Base-by-base conservation (phyloP, 1,284 basidiomycete species). In the Phylloboletellus chloephorus region DNA sequence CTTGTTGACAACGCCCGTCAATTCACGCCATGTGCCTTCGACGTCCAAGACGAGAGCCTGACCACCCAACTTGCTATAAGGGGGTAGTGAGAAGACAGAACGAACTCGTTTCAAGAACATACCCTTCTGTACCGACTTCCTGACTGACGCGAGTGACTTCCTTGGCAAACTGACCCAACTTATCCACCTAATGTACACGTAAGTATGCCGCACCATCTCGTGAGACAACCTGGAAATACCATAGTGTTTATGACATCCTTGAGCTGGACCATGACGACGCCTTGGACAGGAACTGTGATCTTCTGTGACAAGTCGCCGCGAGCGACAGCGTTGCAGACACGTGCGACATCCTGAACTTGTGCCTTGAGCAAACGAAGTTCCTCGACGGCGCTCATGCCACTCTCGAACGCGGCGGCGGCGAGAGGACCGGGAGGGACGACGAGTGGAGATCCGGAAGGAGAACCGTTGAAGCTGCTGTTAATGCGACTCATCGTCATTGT, bases 231-330 rank as follows among this genome's bases (percentile, higher is more conserved):
- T 28, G 40, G 35, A 50, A 52, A 31, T 65, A 90, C 90, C 90
- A 98, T 97, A 31, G 86, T 85, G 60, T 98, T 98, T 72, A 98
- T 96, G 54, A 95, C 93, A 52, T 97, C 91, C 73, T 97, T 97
- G 58, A 98, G 80, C 66, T 96, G 90, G 13, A 94, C 87, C 92
- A 98, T 96, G 46, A 95, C 90, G 45, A 88, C 87, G 51, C 94
- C 94, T 64, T 97, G 90, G 5, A 97, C 95, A 22, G 87, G 88
- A 5, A 97, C 93, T 30, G 89, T 94, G 52, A 98, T 96, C 72
- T 96, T 95, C 69, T 97, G 90, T 32, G 85, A 88, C 50, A 98
- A 68, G 63, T 98, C 95, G 22, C 94, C 94, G 16, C 82, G 76
- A 0, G 95, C 95, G 50, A 98, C 94, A 15, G 94, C 94, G 64